Base-by-base conservation (phyloP, 306 rosid species). In the Pterocarpus santalinus region DNA sequence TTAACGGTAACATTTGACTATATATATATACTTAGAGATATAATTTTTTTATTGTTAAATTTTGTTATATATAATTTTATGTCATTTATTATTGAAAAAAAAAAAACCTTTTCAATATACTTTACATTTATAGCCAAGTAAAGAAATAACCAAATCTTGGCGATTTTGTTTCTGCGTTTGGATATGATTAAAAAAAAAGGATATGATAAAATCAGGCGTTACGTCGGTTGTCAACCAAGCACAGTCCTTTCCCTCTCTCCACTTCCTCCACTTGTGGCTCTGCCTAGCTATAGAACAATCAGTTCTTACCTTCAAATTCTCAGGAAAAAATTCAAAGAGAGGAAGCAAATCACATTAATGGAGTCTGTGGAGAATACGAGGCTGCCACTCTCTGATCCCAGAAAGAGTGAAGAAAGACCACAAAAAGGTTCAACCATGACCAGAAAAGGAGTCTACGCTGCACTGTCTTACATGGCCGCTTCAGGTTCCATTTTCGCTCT, bases 381-480 rank as follows among this genome's bases (percentile, higher is more conserved):
- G 49, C 76, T 88, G 8, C 87, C 86, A n/a, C 74, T 90, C 33
- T 78, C 81, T 36, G 62, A 63, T 66, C 52, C 63, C n/a, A 49
- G 58, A 15, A 43, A 51, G 34, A 51, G 56, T 17, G 77, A 82
- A 33, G 87, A 80, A 10, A 57, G 10, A 56, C 75, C 79, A 44
- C 49, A 65, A 51, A 88, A 84, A 79, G 77, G 73, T 72, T 76
- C 90, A 8, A 72, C 85, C 81, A 85, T 89, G 85, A 85, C 88
- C n/a, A 83, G 53, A 49, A 85, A 78, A 84, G 97, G 93, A 86
- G 92, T 88, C 62, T 85, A 78, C 33, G 88, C 89, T 65, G 95
- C 98, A 74, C 16, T 85, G 57, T 91, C 94, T 13, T 94, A 94
- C 53, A 94, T 94, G 98, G 82, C 81, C 41, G 82, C 91, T 17